Base-by-base conservation (phyloP, 768 basidiomycete species). In the Pleurotus djamor region DNA sequence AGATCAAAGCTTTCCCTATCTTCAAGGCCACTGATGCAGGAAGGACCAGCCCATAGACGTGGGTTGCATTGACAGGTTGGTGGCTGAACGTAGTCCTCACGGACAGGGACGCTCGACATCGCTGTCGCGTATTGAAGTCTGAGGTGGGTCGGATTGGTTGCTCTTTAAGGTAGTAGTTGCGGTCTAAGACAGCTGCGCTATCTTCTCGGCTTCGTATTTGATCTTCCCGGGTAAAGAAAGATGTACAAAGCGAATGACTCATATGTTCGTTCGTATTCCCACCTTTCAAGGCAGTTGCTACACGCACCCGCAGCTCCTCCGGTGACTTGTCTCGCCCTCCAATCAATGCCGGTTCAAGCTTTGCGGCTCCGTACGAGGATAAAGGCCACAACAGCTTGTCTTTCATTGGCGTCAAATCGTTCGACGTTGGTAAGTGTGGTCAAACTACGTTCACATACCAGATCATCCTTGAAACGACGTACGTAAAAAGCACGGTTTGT, bases 341-440 rank as follows among this genome's bases (percentile, higher is more conserved):
- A 14, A 97, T 69, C 4, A 96, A 63, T 16, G 76, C 82, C 0
- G 85, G 85, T 62, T 94, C 92, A 60, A 80, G 66, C 68, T 95
- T 96, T 3, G 85, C 83, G 16, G 91, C 84, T 0, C 80, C 93
- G 68, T 91, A 96, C 0, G 84, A 88, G 0, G 91, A 87, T 0
- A 96, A 74, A 12, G 89, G 88, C 88, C 91, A 97, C 10, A 79
- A 47, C 0, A 94, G 94, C 66, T 85, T 88, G 13, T 95, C 93
- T 21, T 72, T 76, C 17, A 69, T 67, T 2, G 73, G 73, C 1
- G 81, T 83, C 6, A 96, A 69, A 63, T 96, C 94, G 35, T 73
- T 72, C n/a, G n/a, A n/a, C n/a, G n/a, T n/a, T n/a, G n/a, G 68
- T 68, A 45, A 96, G 82, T 2, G 78, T 74, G 10, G 93, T 87